phyloP scores from a whole-genome alignment of 208 protist species.

The Acanthamoeba lenticulata region DNA sequence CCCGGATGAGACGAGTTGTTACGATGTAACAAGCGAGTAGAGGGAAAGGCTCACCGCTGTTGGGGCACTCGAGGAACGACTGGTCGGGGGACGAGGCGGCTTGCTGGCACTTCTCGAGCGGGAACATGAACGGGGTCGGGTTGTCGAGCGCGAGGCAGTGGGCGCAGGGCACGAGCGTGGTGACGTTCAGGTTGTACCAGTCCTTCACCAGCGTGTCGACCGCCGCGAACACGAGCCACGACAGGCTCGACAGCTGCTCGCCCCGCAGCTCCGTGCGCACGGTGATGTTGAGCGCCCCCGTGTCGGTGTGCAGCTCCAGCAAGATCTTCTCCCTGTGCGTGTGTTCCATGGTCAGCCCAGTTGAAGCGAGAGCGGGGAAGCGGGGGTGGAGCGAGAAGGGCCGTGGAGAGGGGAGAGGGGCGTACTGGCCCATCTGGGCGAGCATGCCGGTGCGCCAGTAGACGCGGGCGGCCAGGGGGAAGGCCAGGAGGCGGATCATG shows the following conservation, averaged over 20 bases:
- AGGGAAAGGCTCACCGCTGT: not conserved
- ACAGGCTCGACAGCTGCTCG: not conserved
- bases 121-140: not conserved
- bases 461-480: not conserved
- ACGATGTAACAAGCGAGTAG: not conserved
- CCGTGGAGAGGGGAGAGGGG: not conserved
- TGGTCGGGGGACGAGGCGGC: not conserved
- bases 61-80: not conserved
- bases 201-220: constrained; percentile 53
- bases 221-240: constrained; percentile 16
- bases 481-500: constrained; percentile 58
- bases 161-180: not conserved
- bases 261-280: constrained; percentile 58
- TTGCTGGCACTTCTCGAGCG: constrained; percentile 32
- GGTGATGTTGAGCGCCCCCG: not conserved
- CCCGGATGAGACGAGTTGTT: not conserved
- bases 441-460: constrained; percentile 39
- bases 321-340: constrained; percentile 18
- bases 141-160: not conserved
- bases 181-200: constrained; percentile 48
- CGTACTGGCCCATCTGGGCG: not conserved
- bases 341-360: not conserved
- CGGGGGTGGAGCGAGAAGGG: not conserved
- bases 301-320: not conserved
- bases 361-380: not conserved